Evolutionary conservation across 495 filamentous ascomycete species (phyloP).

Genomic region (Terfezia boudieri): DNA sequence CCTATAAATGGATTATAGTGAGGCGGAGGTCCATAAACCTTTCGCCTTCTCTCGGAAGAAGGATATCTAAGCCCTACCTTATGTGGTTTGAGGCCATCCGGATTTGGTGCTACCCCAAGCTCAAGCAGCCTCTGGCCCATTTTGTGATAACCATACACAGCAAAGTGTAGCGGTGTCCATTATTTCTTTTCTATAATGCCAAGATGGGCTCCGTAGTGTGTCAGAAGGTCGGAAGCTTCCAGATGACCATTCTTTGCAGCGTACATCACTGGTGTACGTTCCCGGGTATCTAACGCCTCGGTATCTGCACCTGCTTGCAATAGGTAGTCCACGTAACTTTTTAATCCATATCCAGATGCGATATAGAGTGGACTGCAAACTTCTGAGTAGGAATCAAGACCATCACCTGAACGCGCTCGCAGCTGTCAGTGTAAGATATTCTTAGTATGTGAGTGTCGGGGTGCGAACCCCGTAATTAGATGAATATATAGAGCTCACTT

Average conservation of each 20-base stretch:
- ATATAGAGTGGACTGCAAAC: neutral
- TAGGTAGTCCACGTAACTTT: neutral
- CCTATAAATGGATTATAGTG: neutral
- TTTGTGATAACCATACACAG: neutral
- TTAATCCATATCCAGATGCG: neutral
- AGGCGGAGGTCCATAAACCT: neutral
- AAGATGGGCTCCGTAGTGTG: neutral
- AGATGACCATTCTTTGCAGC: slow-evolving; percentile 1
- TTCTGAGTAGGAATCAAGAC: neutral
- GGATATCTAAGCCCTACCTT: neutral
- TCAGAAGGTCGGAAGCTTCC: neutral
- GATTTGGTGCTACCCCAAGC: neutral
- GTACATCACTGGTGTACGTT: slow-evolving; percentile 1
- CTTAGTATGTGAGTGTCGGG: neutral
- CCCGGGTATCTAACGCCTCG: neutral
- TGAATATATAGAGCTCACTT: neutral
- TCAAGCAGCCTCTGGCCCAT: neutral
- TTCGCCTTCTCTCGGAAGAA: neutral
- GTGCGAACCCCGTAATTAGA: neutral
- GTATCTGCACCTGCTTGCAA: neutral
- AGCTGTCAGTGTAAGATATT: neutral
- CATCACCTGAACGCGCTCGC: neutral
- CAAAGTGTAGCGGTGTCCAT: slow-evolving; percentile 1
- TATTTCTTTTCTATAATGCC: neutral
- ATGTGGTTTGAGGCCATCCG: neutral